These are phyloP conservation scores for Acephala macrosclerotiorum DNA, from an alignment of 2,329 filamentous ascomycete species.

Conservation along the genomic window DNA sequence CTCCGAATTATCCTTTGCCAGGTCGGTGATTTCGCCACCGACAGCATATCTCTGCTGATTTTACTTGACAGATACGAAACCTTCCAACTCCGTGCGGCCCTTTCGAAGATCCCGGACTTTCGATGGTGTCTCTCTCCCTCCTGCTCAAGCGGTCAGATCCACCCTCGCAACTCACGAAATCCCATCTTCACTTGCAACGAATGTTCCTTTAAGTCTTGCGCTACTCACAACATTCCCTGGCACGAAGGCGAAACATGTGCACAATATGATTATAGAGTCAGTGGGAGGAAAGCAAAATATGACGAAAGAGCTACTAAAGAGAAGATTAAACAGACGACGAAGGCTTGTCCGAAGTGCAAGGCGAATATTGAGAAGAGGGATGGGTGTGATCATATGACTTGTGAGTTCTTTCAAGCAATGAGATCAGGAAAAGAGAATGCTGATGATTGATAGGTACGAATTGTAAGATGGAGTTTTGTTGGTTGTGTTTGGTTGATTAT, in stretches of 20 bases:
- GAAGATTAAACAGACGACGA: neutral
- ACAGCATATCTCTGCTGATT: neutral
- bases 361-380: neutral
- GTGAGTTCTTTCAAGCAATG: neutral
- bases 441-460: neutral
- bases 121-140: neutral
- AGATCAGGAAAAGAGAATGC: neutral
- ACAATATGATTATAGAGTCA: neutral
- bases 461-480: neutral
- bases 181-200: neutral
- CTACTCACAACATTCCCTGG: neutral
- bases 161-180: neutral
- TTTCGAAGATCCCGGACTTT: neutral
- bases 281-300: neutral
- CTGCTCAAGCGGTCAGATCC: neutral
- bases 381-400: neutral
- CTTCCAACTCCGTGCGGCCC: neutral
- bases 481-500: neutral
- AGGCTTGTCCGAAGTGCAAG: neutral
- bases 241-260: neutral
- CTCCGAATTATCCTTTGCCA: neutral
- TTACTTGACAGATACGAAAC: neutral
- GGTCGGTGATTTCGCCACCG: no score
- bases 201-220: neutral
- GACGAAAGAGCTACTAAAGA: neutral